Base-by-base conservation (phyloP, 2,329 filamentous ascomycete species). In the Trichoderma brevicompactum region DNA sequence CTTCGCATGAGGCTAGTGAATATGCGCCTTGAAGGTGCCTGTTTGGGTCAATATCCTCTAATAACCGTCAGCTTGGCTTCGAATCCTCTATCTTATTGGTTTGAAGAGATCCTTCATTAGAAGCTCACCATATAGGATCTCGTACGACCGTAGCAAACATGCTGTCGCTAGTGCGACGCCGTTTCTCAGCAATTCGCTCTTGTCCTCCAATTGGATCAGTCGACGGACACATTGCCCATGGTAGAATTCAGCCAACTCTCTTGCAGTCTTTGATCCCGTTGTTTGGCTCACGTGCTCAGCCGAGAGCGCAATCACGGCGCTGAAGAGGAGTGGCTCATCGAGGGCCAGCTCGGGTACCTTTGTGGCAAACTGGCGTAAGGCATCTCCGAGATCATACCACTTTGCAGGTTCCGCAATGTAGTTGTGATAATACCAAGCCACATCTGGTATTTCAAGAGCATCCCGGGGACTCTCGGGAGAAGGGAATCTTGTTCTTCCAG, bases 321-420 rank as follows among this genome's bases (percentile, higher is more conserved):
- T 77, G 68, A 83, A 79, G 2, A 83, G 72, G 0, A 83, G 71
- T 1, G 78, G 70, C 41, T 76, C 78, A 1, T 77, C 72, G 9
- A 81, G 70, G 1, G 81, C 78, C 8, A 74, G 65, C 5, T 68
- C 59, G 0, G 80, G 77, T 0, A 83, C 75, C 0, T 70, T 46
- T 3, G 70, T 74, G 6, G 70, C 72, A 40, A 83, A 83, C 4
- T 72, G 68, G 0, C 69, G 72, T 2, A 69, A 59, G 0, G 71
- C 64, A 64, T 83, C 81, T 52, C 79, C 80, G 7, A 83, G 74
- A 58, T 83, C 80, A 68, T 82, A 83, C 81, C 81, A 83, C 2
- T 72, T 70, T 1, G 81, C 79, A 17, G 82, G 70, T 43, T 71
- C 64, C 1, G 68, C 65, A 8, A 77, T 75, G 68, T 83, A 82